Base-by-base conservation (phyloP, 2,329 filamentous ascomycete genomes). In the Colletotrichum cereale region DNA sequence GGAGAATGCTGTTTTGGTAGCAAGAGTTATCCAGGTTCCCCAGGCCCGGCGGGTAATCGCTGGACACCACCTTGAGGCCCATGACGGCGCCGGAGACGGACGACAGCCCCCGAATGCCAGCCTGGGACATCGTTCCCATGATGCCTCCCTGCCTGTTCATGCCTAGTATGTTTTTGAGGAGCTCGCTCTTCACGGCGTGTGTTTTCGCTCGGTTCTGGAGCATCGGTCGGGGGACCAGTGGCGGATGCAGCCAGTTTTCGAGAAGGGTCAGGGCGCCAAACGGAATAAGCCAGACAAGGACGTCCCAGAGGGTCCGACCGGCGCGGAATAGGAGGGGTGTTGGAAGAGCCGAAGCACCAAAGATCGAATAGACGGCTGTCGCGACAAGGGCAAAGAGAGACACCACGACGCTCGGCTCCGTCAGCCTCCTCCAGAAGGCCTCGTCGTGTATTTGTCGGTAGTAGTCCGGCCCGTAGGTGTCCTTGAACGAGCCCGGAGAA, bases 21-120 rank as follows among this genome's bases (percentile, higher is more conserved):
- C 96, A 98, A 1, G 95, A 97, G 79, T 98, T 97, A 83, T 97
- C 94, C 84, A 91, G 92, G 80, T 99, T 99, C 12, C 94, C 94
- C 64, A 98, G 84, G 0, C 96, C 96, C 2, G 85, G 87, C 61
- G 86, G 92, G 40, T 82, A 81, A 55, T 86, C 83, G 31, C 81
- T 77, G 31, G 80, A 80, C 31, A 76, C 75, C 31, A 76, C 75
- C 74, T 84, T 86, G 31, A 82, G 73, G 34, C 80, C 78, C 64
- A 84, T 76, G 44, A 83, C 79, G 65, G 78, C 82, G 50, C 82
- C 84, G 1, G 87, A 88, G 57, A 91, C 79, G 16, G 85, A 86
- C 48, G 84, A 85, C 2, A 90, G 79, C 26, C 87, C 86, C 66
- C 87, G 86, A 67, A 87, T 86, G 42, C 90, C 86, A 4, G 86